These are phyloP conservation scores for Phanerochaete carnosa DNA, from an alignment of 768 basidiomycete species.

Conservation along the genomic window DNA sequence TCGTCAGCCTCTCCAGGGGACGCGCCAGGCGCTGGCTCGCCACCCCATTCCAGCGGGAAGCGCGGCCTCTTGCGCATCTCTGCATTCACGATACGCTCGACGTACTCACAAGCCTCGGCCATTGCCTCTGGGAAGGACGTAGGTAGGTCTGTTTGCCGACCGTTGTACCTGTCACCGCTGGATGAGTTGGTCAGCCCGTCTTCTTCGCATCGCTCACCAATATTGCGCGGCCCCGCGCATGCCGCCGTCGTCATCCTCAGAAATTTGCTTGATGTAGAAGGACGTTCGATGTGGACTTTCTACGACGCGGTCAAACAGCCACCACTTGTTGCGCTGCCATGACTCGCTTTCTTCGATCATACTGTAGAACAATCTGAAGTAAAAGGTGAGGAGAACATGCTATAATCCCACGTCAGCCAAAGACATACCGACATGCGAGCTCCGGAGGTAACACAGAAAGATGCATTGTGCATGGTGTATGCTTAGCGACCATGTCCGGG, in stretches of 20 bases:
- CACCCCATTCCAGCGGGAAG: slow-evolving; percentile 67
- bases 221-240: slow-evolving; percentile 75
- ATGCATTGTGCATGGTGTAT: slow-evolving; percentile 78
- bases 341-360: slow-evolving; percentile 59
- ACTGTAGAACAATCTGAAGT: slow-evolving; percentile 56
- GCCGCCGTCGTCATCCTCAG: slow-evolving; percentile 31
- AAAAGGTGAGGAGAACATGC: not conserved
- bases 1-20: not conserved
- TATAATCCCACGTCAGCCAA: not conserved
- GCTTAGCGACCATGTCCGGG: slow-evolving; percentile 59
- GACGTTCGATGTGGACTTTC: slow-evolving; percentile 84
- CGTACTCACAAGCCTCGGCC: slow-evolving; percentile 74
- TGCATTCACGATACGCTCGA: slow-evolving; percentile 69
- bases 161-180: slow-evolving; percentile 67
- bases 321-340: slow-evolving; percentile 82
- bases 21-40: slow-evolving; percentile 17
- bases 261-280: slow-evolving; percentile 56
- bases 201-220: slow-evolving; percentile 44
- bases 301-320: slow-evolving; percentile 77
- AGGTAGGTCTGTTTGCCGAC: slow-evolving; percentile 56
- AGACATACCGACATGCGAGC: slow-evolving; percentile 50
- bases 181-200: not conserved
- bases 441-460: slow-evolving; percentile 65
- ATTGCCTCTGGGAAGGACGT: slow-evolving; percentile 57
- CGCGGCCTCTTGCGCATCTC: slow-evolving; percentile 61